Percentiles rank a stretch among this genome's conserved stretches.
Evolutionary conservation across 2,329 filamentous ascomycete species (phyloP).

Genomic region (Conoideocrella luteorostrata): DNA sequence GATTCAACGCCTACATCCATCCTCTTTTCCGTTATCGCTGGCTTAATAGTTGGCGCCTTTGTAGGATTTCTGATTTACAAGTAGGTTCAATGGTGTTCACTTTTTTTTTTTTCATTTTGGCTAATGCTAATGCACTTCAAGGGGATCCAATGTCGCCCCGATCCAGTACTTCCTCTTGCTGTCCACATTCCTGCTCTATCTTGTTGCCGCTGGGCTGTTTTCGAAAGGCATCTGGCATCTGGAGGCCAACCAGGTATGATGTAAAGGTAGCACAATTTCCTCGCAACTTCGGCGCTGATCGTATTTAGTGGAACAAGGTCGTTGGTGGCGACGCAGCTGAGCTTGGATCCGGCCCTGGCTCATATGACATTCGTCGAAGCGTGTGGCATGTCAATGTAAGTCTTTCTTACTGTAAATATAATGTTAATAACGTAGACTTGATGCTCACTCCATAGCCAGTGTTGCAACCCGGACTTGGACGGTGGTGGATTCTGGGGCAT

Average conservation of each 20-base stretch:
- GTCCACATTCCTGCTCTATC: conserved; percentile 77
- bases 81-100: too few species aligned
- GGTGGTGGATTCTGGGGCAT: conserved; percentile 78
- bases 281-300: too few species aligned
- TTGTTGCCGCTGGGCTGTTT: conserved; percentile 77
- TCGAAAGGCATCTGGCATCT: conserved; percentile 71
- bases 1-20: conserved; percentile 69
- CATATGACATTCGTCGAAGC: conserved; percentile 69
- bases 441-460: too few species aligned
- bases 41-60: conserved; percentile 57
- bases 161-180: conserved; percentile 69
- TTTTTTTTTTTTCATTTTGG: not conserved
- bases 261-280: too few species aligned
- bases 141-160: conserved; percentile 35
- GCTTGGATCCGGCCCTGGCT: conserved; percentile 57
- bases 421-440: too few species aligned
- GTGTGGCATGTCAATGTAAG: conserved; percentile 78
- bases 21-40: conserved; percentile 68
- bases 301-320: conserved; percentile 61
- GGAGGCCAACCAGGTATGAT: conserved; percentile 59
- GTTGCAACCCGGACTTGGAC: conserved; percentile 67
- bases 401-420: too few species aligned
- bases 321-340: conserved; percentile 52
- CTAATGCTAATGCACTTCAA: conserved; percentile 10
- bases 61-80: conserved; percentile 74